Base-by-base conservation (phyloP, 805 yeast species). In the Pichia heedii region DNA sequence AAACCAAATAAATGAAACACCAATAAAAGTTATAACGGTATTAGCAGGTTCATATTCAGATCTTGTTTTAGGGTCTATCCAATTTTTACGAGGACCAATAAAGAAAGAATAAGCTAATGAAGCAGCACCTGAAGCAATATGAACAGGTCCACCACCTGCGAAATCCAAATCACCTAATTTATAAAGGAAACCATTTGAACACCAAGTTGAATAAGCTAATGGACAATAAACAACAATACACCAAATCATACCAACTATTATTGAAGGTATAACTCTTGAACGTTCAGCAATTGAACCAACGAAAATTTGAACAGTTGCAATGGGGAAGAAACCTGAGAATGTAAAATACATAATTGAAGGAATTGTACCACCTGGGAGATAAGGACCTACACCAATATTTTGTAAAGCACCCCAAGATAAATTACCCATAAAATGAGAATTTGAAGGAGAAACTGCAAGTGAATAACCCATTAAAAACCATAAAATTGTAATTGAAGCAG, bases 61-160 rank as follows among this genome's bases (percentile, higher is more conserved):
- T 20, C 52, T 52, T 6, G 62, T 57, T 21, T 50, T 52, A 26
- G 62, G 61, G 45, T 57, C 55, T 37, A 53, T 50, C 62, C 62
- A 57, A 27, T 51, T 49, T 55, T 56, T 56, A 45, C 75, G 55
- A 42, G 67, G 67, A n/a, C 75, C 75, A 39, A 70, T 46, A 44
- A 56, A 69, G 48, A 60, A 56, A 6, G 73, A 67, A 49, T 65
- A 70, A n/a, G 69, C 61, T 26, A 69, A 52, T 4, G 73, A 65
- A 3, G 72, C 66, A 24, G 62, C 59, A 35, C 74, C 74, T 6
- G 70, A 60, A 6, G 72, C 65, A 42, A 70, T 63, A 54, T 70
- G 75, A 27, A 70, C 75, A 1, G 74, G 74, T 24, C 73, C 73
- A 32, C 75, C 75, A 34, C 74, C 75, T 8, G 74, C 73, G 54